Evolutionary conservation across 148 eudicot species (phyloP).

Genomic region (Dysphania ambrosioides): DNA sequence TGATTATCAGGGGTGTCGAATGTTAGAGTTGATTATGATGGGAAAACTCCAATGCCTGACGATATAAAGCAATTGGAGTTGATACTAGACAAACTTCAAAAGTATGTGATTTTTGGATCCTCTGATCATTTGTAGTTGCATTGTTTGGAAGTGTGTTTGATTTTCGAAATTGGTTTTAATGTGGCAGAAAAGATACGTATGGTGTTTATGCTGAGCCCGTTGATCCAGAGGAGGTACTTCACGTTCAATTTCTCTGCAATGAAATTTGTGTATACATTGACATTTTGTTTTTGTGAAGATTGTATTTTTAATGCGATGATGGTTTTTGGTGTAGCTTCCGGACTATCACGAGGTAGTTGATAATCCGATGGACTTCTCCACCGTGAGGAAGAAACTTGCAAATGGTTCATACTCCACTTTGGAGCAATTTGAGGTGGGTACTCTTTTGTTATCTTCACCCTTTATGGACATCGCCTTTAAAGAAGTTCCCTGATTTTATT

Average conservation of each 20-base stretch:
- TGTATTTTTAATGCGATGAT: conserved; percentile 12
- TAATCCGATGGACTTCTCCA: conserved; percentile 92
- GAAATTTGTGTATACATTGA: conserved; percentile 1
- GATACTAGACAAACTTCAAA: conserved; percentile 87
- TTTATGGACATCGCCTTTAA: too few species aligned
- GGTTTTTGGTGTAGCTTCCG: conserved; percentile 72
- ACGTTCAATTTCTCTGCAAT: not conserved
- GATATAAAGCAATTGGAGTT: conserved; percentile 72
- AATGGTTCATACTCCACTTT: conserved; percentile 63
- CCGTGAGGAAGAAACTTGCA: conserved; percentile 78
- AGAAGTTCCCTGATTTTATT: too few species aligned
- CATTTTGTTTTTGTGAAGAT: not conserved
- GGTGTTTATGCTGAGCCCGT: conserved; percentile 97
- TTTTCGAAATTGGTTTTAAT: conserved; percentile 24
- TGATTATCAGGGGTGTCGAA: conserved; percentile 43
- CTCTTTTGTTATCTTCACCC: not conserved
- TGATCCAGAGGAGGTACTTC: conserved; percentile 88
- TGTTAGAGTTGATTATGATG: conserved; percentile 13
- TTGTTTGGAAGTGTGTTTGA: conserved; percentile 9
- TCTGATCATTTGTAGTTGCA: too few species aligned
- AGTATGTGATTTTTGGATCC: conserved; percentile 55
- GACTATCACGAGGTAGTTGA: conserved; percentile 84
- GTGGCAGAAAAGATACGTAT: conserved; percentile 91
- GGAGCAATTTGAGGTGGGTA: conserved; percentile 82
- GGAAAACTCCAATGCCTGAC: conserved; percentile 52